These are phyloP conservation scores for Pelargonium fulgidum DNA, from an alignment of 441 rosid genomes.

Conservation along the genomic window DNA sequence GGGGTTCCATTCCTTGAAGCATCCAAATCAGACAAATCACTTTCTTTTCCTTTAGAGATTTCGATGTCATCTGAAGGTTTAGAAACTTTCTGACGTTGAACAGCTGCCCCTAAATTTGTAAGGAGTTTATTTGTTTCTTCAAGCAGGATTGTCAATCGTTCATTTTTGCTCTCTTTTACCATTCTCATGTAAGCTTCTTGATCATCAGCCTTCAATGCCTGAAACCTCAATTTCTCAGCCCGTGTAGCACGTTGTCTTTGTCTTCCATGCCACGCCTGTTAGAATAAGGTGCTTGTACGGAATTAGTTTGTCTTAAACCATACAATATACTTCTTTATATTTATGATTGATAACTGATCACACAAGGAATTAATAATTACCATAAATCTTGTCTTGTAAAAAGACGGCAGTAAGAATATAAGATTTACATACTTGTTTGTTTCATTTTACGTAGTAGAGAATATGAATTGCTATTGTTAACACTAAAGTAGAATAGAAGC, in stretches of 20 bases:
- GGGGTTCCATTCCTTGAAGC: conserved; percentile 62
- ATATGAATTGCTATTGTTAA: too few species aligned
- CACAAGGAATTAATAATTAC: neutral
- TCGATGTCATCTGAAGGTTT: conserved; percentile 66
- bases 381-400: conserved; percentile 12
- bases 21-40: conserved; percentile 66
- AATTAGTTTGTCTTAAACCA: conserved; percentile 13
- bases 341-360: conserved; percentile 1
- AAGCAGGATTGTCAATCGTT: conserved; percentile 84
- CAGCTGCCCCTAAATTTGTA: conserved; percentile 93
- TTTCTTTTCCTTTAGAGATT: conserved; percentile 54
- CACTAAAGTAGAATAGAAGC: too few species aligned
- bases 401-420: conserved; percentile 14
- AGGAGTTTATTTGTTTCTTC: conserved; percentile 97
- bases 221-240: conserved; percentile 92
- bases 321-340: neutral
- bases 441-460: neutral
- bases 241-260: conserved; percentile 98
- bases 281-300: conserved; percentile 16
- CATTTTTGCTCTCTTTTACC: conserved; percentile 98
- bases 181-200: conserved; percentile 96
- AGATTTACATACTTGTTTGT: conserved; percentile 9
- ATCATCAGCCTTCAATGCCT: conserved; percentile 95
- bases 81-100: conserved; percentile 92
- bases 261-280: conserved; percentile 98